Percentiles rank a stretch among this genome's conserved stretches.
These are phyloP conservation scores for Naganishia kalamii DNA, from an alignment of 768 basidiomycete genomes.

Conservation along the genomic window DNA sequence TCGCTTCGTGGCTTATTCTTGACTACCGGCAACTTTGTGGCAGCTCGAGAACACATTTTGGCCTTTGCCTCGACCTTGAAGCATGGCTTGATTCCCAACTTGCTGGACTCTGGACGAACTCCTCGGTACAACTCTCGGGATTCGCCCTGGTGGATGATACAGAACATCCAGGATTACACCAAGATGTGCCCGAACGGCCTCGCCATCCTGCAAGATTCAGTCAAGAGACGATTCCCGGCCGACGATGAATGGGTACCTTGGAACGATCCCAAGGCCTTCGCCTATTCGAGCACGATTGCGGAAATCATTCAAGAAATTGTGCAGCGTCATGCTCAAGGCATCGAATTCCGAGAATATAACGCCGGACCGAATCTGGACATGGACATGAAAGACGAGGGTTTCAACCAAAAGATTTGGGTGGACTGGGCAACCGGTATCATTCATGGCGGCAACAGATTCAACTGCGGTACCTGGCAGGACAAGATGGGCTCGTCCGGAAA, in stretches of 20 bases:
- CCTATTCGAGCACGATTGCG: slow-evolving; percentile 74
- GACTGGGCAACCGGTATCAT: slow-evolving; percentile 93
- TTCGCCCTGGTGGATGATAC: slow-evolving; percentile 89
- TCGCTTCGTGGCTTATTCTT: slow-evolving; percentile 87
- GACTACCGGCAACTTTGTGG: slow-evolving; percentile 66
- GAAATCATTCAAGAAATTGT: slow-evolving; percentile 94
- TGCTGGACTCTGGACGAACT: slow-evolving; percentile 77
- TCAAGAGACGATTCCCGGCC: slow-evolving; percentile 88
- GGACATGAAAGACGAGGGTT: slow-evolving; percentile 90
- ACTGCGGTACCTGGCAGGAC: slow-evolving; percentile 54
- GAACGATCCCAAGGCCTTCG: slow-evolving; percentile 77
- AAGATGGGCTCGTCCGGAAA: slow-evolving; percentile 92
- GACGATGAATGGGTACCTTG: slow-evolving; percentile 91
- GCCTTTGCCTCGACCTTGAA: slow-evolving; percentile 88
- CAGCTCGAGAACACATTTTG: slow-evolving; percentile 79
- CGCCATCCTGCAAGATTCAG: slow-evolving; percentile 66
- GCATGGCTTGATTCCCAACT: slow-evolving; percentile 91
- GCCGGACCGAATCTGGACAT: slow-evolving; percentile 94
- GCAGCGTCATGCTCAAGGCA: slow-evolving; percentile 86
- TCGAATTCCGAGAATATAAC: slow-evolving; percentile 90
- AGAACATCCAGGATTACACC: slow-evolving; percentile 94
- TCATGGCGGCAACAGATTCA: slow-evolving; percentile 67
- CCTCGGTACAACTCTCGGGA: slow-evolving; percentile 94
- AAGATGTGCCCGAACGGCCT: slow-evolving; percentile 75
- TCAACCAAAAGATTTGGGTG: slow-evolving; percentile 86